These are phyloP conservation scores for Sclerotiophoma versabilis DNA, from an alignment of 2,329 filamentous ascomycete species.

Conservation along the genomic window DNA sequence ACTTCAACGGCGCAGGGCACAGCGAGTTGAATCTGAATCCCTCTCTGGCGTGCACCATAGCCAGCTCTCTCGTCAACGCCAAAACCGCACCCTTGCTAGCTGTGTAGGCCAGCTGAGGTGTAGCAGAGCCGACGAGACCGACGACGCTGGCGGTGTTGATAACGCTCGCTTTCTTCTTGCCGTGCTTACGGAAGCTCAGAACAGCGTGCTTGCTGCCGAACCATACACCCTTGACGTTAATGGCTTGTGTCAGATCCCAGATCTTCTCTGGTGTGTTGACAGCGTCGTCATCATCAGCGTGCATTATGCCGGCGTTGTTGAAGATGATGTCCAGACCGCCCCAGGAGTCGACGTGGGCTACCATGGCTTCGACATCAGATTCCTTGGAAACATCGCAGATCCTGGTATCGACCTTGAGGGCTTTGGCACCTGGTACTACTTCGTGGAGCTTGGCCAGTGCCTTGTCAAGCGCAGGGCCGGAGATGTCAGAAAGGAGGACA, in stretches of 20 bases:
- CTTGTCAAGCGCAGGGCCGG: slow-evolving; percentile 76
- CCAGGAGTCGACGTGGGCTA: slow-evolving; percentile 80
- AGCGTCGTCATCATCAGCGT: slow-evolving; percentile 71
- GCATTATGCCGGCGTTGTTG: slow-evolving; percentile 99
- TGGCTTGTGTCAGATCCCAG: slow-evolving; percentile 91
- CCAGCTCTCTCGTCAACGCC: slow-evolving; percentile 86
- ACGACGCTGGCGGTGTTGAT: slow-evolving; percentile 94
- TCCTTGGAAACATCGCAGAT: slow-evolving; percentile 87
- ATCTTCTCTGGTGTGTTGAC: slow-evolving; percentile 86
- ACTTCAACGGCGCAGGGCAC: slow-evolving; percentile 89
- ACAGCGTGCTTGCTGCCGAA: slow-evolving; percentile 93
- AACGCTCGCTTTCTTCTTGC: slow-evolving; percentile 80
- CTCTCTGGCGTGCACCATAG: slow-evolving; percentile 90
- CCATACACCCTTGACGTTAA: slow-evolving; percentile 99
- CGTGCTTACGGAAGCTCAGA: slow-evolving; percentile 77
- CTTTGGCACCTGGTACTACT: slow-evolving; percentile 65
- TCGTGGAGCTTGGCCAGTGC: slow-evolving; percentile 77
- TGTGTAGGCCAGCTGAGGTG: slow-evolving; percentile 90
- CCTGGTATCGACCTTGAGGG: slow-evolving; percentile 64
- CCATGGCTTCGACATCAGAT: slow-evolving; percentile 74
- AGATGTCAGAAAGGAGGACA: slow-evolving; percentile 86
- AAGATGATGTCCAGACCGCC: slow-evolving; percentile 91
- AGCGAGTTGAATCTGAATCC: slow-evolving; percentile 89
- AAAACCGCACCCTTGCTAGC: slow-evolving; percentile 92
- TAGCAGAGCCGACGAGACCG: slow-evolving; percentile 84